These are phyloP conservation scores for Onygenales sp. DNA, from an alignment of 2,329 filamentous ascomycete species.

Conservation along the genomic window DNA sequence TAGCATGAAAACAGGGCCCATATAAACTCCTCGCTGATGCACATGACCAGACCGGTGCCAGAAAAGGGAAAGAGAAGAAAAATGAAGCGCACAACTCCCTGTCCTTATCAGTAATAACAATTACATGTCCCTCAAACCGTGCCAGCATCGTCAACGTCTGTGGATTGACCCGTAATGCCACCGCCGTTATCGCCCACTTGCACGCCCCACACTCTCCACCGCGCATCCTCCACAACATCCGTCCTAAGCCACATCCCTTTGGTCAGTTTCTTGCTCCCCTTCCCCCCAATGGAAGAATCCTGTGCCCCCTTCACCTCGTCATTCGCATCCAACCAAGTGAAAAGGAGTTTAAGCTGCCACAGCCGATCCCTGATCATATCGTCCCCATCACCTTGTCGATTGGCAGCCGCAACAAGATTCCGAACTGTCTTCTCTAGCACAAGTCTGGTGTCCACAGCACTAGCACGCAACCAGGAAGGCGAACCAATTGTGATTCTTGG, in stretches of 20 bases:
- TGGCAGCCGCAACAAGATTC: constrained; percentile 22
- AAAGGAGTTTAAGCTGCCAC: constrained; percentile 54
- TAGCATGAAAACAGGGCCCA: neutral
- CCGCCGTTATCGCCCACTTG: constrained; percentile 18
- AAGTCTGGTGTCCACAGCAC: constrained; percentile 62
- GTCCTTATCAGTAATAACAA: neutral
- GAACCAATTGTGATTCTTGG: constrained; percentile 29
- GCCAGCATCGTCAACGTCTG: neutral
- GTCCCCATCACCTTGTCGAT: constrained; percentile 21
- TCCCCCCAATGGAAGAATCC: constrained; percentile 23
- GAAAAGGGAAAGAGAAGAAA: neutral
- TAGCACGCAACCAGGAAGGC: constrained; percentile 45
- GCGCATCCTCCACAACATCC: constrained; percentile 31
- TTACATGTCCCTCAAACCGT: neutral
- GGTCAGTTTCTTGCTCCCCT: constrained; percentile 13
- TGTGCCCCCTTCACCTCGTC: constrained; percentile 23
- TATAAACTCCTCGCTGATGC: neutral
- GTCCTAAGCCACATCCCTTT: constrained; percentile 28
- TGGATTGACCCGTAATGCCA: neutral
- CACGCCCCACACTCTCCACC: constrained; percentile 34
- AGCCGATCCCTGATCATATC: constrained; percentile 48
- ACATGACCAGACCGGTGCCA: neutral
- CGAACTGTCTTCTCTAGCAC: constrained; percentile 48
- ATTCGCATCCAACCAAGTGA: constrained; percentile 54
- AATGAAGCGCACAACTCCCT: neutral